These are phyloP conservation scores for Prunus fruticosa DNA, from an alignment of 306 rosid species.

Conservation along the genomic window DNA sequence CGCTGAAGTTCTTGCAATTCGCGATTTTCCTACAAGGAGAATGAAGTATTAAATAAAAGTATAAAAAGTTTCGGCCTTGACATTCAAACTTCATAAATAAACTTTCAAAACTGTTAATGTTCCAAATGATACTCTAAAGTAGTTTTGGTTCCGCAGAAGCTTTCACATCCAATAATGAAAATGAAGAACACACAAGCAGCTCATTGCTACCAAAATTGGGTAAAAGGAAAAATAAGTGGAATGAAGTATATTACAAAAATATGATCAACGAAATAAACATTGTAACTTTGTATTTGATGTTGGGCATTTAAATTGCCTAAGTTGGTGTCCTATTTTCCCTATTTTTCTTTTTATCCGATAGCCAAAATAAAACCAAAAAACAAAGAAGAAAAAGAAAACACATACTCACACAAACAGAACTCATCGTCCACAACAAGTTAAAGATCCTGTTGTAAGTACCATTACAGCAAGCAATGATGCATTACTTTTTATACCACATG, in stretches of 20 bases:
- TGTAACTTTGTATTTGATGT: neutral
- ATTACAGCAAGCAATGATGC: neutral
- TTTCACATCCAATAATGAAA: neutral
- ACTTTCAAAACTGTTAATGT: neutral
- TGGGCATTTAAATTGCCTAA: neutral
- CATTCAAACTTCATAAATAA: neutral
- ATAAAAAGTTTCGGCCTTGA: neutral
- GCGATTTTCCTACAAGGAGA: constrained; percentile 70
- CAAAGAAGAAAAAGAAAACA: neutral
- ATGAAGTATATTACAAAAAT: neutral
- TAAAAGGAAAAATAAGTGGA: neutral
- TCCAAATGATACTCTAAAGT: neutral
- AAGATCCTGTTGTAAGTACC: neutral
- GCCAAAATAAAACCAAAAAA: neutral
- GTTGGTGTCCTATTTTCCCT: neutral
- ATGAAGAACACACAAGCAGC: neutral
- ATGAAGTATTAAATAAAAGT: constrained; percentile 16
- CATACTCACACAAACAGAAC: neutral
- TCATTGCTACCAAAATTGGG: neutral
- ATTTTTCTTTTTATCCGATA: neutral
- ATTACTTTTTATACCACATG: neutral
- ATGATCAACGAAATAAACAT: neutral
- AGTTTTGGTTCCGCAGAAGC: neutral
- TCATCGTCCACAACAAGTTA: neutral
- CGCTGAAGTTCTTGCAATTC: constrained; percentile 96